Conservation (phyloP, 495 filamentous ascomycete species). For the Amphirosellinia nigrospora region DNA sequence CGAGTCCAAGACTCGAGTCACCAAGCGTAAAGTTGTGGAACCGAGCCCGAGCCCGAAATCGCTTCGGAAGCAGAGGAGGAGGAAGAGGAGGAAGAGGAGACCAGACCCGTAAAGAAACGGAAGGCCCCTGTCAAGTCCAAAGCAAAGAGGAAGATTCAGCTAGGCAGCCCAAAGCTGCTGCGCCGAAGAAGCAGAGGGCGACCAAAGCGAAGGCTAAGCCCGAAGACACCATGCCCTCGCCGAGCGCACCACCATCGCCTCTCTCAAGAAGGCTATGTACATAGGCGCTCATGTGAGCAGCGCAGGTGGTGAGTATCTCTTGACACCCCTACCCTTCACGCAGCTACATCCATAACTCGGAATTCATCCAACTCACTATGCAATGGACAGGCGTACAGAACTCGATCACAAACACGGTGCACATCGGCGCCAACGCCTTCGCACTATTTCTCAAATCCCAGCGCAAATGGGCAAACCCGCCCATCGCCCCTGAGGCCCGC, state of each 20-base stretch:
- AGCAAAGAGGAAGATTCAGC: slow-evolving; percentile 32
- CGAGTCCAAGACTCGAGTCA: slow-evolving; percentile 26
- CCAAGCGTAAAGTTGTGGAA: slow-evolving; percentile 33
- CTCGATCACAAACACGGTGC: slow-evolving; percentile 74
- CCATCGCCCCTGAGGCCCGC: slow-evolving; percentile 68
- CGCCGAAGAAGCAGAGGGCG: slow-evolving; percentile 47
- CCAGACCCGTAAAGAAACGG: slow-evolving; percentile 40
- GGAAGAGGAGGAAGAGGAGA: neutral
- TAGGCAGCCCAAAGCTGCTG: slow-evolving; percentile 38
- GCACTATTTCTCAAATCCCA: slow-evolving; percentile 96
- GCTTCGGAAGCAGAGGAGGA: slow-evolving; percentile 19
- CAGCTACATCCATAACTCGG: neutral
- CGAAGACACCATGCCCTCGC: slow-evolving; percentile 70
- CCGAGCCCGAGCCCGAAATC: slow-evolving; percentile 10
- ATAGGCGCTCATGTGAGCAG: slow-evolving; percentile 91
- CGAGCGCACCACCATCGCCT: slow-evolving; percentile 63
- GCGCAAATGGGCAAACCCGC: slow-evolving; percentile 89
- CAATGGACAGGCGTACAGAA: slow-evolving; percentile 74
- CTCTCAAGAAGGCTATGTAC: slow-evolving; percentile 72
- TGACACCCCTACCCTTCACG: neutral
- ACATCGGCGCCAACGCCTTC: slow-evolving; percentile 90
- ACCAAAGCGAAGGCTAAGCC: slow-evolving; percentile 51
- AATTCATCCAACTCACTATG: neutral
- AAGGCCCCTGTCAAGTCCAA: slow-evolving; percentile 40
- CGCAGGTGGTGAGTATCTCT: slow-evolving; percentile 70